These are phyloP conservation scores for Diaporthe capsici DNA, from an alignment of 2,329 filamentous ascomycete species.

Conservation along the genomic window DNA sequence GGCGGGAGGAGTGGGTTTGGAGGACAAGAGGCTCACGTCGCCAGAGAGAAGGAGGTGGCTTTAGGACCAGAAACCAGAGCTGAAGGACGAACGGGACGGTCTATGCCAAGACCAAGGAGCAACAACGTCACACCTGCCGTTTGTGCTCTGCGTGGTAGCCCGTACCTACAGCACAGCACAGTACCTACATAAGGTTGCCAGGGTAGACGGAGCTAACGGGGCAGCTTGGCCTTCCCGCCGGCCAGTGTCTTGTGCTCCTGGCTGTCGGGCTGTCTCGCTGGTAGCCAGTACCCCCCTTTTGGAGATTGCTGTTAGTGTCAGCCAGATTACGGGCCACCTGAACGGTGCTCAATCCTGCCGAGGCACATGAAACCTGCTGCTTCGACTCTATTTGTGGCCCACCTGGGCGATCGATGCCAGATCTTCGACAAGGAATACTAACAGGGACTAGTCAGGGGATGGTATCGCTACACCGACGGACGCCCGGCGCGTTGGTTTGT, in stretches of 20 bases:
- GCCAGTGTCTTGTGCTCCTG: background rate
- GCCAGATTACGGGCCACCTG: slow-evolving; percentile 15
- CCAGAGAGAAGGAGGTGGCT: slow-evolving; percentile 28
- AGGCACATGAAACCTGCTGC: slow-evolving; percentile 24
- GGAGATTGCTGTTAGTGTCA: slow-evolving; percentile 24
- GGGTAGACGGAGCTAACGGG: slow-evolving; percentile 4
- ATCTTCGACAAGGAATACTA: slow-evolving; percentile 21
- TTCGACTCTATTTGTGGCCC: slow-evolving; percentile 20
- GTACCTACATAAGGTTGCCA: background rate
- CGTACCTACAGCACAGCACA: background rate
- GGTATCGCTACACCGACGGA: slow-evolving; percentile 20
- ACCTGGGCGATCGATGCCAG: slow-evolving; percentile 17
- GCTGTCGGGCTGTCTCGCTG: background rate
- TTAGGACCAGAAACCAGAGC: slow-evolving; percentile 12
- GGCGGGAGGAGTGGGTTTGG: slow-evolving; percentile 20
- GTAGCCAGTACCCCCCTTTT: slow-evolving; percentile 5
- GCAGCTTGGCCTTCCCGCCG: too few relatives aligned
- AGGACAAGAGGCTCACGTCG: slow-evolving; percentile 5
- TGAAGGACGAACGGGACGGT: slow-evolving; percentile 5
- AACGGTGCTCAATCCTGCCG: slow-evolving; percentile 16
- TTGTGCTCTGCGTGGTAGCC: slow-evolving; percentile 1
- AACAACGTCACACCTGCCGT: slow-evolving; percentile 31
- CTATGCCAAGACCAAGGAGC: slow-evolving; percentile 12
- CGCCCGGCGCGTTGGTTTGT: background rate
- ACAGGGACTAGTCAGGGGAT: slow-evolving; percentile 24